Conservation (phyloP, 371 early-diverging fungal genomes). For the Saksenaea oblongispora region DNA sequence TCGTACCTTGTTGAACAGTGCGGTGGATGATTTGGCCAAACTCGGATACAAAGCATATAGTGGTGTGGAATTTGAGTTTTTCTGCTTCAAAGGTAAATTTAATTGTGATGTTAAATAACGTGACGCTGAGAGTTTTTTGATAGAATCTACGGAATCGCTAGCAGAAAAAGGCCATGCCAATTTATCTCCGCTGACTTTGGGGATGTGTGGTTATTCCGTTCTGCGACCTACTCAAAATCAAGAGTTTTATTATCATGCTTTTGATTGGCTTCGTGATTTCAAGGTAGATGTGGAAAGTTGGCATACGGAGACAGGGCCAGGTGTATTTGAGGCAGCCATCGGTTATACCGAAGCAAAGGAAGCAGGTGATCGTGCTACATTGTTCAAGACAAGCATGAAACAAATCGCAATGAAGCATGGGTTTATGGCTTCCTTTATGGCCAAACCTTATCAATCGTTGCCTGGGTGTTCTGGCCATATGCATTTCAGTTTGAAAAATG, state of each 20-base stretch:
- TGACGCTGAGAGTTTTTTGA: not conserved
- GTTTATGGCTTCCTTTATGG: constrained; percentile 84
- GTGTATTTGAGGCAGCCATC: constrained; percentile 84
- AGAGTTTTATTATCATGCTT: constrained; percentile 73
- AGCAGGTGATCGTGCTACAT: constrained; percentile 73
- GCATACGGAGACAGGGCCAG: constrained; percentile 88
- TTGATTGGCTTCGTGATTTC: constrained; percentile 64
- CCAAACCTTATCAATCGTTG: constrained; percentile 73
- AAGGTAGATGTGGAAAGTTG: constrained; percentile 75
- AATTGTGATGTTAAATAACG: not conserved
- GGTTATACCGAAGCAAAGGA: constrained; percentile 64
- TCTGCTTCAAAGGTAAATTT: constrained; percentile 74
- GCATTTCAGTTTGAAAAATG: constrained; percentile 71
- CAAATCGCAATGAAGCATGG: constrained; percentile 71
- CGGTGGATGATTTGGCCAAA: constrained; percentile 40
- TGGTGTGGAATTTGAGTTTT: constrained; percentile 86
- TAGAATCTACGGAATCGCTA: constrained; percentile 71
- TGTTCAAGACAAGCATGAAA: constrained; percentile 82
- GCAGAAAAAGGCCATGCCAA: constrained; percentile 57
- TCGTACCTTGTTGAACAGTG: constrained; percentile 60
- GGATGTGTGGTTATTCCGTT: constrained; percentile 85
- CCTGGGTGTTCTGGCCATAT: constrained; percentile 88
- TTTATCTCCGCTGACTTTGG: constrained; percentile 65
- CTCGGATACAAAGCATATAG: constrained; percentile 61
- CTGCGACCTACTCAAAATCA: constrained; percentile 73